Conservation (phyloP, 192 early-diverging fungal species). For the Mortierella antarctica region DNA sequence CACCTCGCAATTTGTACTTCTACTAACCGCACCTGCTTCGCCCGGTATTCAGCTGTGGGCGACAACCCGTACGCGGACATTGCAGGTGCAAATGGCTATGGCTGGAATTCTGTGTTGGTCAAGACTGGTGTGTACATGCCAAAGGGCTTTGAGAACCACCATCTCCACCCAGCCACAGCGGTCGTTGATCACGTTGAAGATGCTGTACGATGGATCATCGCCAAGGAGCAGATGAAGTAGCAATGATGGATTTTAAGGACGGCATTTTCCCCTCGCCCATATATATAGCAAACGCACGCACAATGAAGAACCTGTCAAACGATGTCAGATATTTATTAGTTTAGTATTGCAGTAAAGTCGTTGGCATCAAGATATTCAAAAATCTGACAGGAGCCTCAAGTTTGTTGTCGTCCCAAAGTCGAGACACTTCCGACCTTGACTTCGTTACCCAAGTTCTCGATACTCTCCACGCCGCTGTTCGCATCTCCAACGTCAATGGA, state of each 20-base stretch:
- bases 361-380: too few relatives aligned
- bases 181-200: conserved; percentile 74
- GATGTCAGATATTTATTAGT: too few relatives aligned
- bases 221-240: conserved; percentile 28
- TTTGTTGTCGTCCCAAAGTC: conserved; percentile 6
- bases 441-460: conserved; percentile 21
- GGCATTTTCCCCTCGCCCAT: too few relatives aligned
- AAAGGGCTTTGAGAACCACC: conserved; percentile 63
- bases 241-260: not conserved
- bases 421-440: conserved; percentile 10
- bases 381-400: too few relatives aligned
- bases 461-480: conserved; percentile 31
- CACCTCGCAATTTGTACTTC: not conserved
- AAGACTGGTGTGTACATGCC: conserved; percentile 75
- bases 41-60: conserved; percentile 75
- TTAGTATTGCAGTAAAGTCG: too few relatives aligned
- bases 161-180: conserved; percentile 61
- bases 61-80: conserved; percentile 81
- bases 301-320: too few relatives aligned
- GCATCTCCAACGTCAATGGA: conserved; percentile 45
- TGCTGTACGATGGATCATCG: conserved; percentile 66
- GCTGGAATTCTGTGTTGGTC: conserved; percentile 79
- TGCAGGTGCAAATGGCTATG: conserved; percentile 76
- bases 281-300: too few relatives aligned
- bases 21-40: conserved; percentile 28